Conservation (phyloP, 2,329 filamentous ascomycete genomes). For the Orbilia ellipsospora region DNA sequence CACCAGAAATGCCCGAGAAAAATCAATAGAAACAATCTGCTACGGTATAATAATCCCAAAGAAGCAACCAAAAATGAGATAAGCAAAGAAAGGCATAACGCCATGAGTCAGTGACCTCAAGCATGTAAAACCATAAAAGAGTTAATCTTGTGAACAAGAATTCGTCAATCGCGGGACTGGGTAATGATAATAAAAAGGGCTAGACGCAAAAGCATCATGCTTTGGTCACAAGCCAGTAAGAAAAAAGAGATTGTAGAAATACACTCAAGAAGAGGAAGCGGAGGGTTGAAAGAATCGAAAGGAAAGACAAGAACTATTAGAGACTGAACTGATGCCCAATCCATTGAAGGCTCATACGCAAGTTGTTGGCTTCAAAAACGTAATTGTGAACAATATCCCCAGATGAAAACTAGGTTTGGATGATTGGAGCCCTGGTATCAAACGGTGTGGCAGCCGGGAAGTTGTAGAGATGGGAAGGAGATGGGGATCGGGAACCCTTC, state of each 20-base stretch:
- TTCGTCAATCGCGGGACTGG: constrained; percentile 24
- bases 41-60: constrained; percentile 14
- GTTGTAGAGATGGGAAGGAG: constrained; percentile 42
- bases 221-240: constrained; percentile 52
- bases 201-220: constrained; percentile 35
- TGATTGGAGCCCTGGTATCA: constrained; percentile 40
- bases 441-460: constrained; percentile 45
- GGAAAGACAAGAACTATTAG: constrained; percentile 29
- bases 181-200: constrained; percentile 14
- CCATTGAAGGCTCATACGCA: constrained; percentile 17
- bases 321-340: constrained; percentile 34
- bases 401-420: constrained; percentile 43
- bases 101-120: constrained; percentile 38
- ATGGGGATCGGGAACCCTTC: constrained; percentile 46
- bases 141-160: constrained; percentile 43
- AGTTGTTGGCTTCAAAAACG: constrained; percentile 11
- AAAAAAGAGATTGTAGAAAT: constrained; percentile 54
- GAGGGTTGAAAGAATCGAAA: constrained; percentile 24
- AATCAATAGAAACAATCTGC: constrained; percentile 28
- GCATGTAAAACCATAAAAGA: constrained; percentile 42
- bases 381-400: constrained; percentile 26
- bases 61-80: constrained; percentile 4
- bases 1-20: constrained; percentile 20
- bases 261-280: constrained; percentile 53
- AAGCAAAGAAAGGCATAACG: constrained; percentile 47